Percentiles rank a stretch among this genome's conserved stretches.
Evolutionary conservation across 305 asterid species (phyloP).

Genomic region (Solanum hybrid): DNA sequence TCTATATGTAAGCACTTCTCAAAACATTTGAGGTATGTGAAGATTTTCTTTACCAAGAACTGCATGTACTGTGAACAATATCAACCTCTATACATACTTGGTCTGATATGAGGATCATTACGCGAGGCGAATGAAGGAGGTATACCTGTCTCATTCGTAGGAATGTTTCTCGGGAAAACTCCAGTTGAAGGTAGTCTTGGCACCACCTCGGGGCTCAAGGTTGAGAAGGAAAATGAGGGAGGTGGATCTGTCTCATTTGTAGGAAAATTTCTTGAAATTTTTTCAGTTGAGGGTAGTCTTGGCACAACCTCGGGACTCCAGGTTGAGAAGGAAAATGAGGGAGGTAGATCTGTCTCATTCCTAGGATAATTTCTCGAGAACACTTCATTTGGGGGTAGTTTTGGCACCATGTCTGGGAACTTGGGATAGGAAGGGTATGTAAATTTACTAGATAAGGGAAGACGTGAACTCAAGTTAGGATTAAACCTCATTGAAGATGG

Average conservation of each 20-base stretch:
- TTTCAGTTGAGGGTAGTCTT: conserved; percentile 21
- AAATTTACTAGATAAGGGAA: conserved; percentile 13
- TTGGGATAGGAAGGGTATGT: conserved; percentile 13
- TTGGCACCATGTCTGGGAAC: conserved; percentile 24
- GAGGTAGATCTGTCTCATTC: conserved; percentile 30
- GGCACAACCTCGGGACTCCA: conserved; percentile 23
- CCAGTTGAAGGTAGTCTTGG: conserved; percentile 23
- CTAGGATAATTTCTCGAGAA: conserved; percentile 23
- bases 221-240: conserved; percentile 15
- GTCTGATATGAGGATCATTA: conserved; percentile 31
- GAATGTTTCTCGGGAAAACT: conserved; percentile 24
- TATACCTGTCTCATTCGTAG: conserved; percentile 25
- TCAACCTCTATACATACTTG: conserved; percentile 23
- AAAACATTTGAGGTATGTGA: background rate
- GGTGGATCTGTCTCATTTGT: conserved; percentile 27
- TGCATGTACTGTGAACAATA: background rate
- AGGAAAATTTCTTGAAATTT: conserved; percentile 23
- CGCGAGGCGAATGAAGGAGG: conserved; percentile 22
- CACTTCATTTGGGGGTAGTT: conserved; percentile 26
- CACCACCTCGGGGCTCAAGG: conserved; percentile 22
- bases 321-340: background rate
- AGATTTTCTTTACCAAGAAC: background rate
- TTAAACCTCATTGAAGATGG: conserved; percentile 26
- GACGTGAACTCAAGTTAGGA: conserved; percentile 22
- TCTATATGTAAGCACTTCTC: background rate